Evolutionary conservation across 805 yeast species (phyloP), one percentile per base, ranked within the genome.

Genomic region (Yamadazyma insecticola): DNA sequence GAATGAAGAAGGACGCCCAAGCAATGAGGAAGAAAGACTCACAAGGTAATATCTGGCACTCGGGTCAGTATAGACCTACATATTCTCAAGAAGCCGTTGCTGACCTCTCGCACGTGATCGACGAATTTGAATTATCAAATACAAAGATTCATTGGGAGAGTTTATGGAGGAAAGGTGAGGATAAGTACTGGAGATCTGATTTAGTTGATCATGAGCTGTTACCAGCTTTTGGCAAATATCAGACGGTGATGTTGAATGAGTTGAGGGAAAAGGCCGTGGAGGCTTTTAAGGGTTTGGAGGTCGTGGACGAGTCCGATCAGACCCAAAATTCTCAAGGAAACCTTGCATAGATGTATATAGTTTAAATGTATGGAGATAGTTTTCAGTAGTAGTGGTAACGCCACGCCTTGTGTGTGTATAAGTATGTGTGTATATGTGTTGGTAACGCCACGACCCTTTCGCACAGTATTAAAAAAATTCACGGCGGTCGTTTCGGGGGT

Each of bases 61-160:
- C 81, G 35, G 90, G 86, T 28, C 95, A 85, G 58, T 90, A 73
- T 64, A 75, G 96, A 51, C 97, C 97, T 16, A 78, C 92, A 0
- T 85, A 81, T 59, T 69, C 94, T 9, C 95, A 86, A 55, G 97
- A 89, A 56, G 83, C 96, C 1, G 87, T 86, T 17, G 85, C 96
- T 5, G 97, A 89, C 58, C 61, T 89, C 42, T 61, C 76, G 19
- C 70, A 76, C 30, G 79, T 80, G 8, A 63, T 81, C n/a, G 88
- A 81, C 34, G 81, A 78, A 39, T 67, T 79, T 39, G 67, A 65
- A 29, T 56, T 65, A 44, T 63, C 54, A 21, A 40, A 64, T 41
- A 64, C 80, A 22, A 72, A 63, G 26, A 64, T 87, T 15, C 70
- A 67, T 45, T 89, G 97, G 97, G 96, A 87, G 47, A 76, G 78